Conservation (phyloP, 2,329 filamentous ascomycete species). For the Tolypocladium tundrense region DNA sequence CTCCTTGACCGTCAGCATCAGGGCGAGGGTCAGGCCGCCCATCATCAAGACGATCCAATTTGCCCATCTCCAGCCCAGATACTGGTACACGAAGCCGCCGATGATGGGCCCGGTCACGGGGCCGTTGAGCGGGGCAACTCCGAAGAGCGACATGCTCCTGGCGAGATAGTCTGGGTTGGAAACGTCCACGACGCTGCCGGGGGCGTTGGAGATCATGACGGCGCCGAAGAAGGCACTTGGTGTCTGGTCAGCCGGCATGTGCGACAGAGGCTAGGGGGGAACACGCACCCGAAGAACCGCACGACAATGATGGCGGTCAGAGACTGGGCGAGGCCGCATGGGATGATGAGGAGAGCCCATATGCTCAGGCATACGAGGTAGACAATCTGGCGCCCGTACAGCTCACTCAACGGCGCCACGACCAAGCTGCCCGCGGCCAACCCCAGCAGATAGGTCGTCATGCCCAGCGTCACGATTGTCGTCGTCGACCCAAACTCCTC, state of each 20-base stretch:
- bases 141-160: constrained; percentile 63
- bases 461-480: constrained; percentile 59
- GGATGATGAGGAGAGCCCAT: constrained; percentile 61
- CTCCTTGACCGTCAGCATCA: constrained; percentile 55
- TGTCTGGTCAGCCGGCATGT: neutral
- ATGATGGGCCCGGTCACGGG: constrained; percentile 39
- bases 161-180: constrained; percentile 70
- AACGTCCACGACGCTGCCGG: constrained; percentile 75
- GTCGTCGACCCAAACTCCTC: constrained; percentile 51
- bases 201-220: constrained; percentile 74
- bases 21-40: constrained; percentile 47
- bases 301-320: constrained; percentile 59
- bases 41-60: constrained; percentile 74
- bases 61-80: constrained; percentile 80
- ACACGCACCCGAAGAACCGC: constrained; percentile 57
- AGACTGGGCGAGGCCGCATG: constrained; percentile 59
- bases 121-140: constrained; percentile 74
- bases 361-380: constrained; percentile 55
- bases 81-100: constrained; percentile 62
- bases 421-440: constrained; percentile 62
- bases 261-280: no score
- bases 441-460: constrained; percentile 71
- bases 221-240: constrained; percentile 44
- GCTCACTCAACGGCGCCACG: constrained; percentile 63
- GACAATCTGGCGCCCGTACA: constrained; percentile 58